A percentile compares a stretch with the other conserved stretches of the same genome.
Evolutionary conservation across 2,329 filamentous ascomycete genomes (phyloP).

Genomic region (Cordyceps cicadae): DNA sequence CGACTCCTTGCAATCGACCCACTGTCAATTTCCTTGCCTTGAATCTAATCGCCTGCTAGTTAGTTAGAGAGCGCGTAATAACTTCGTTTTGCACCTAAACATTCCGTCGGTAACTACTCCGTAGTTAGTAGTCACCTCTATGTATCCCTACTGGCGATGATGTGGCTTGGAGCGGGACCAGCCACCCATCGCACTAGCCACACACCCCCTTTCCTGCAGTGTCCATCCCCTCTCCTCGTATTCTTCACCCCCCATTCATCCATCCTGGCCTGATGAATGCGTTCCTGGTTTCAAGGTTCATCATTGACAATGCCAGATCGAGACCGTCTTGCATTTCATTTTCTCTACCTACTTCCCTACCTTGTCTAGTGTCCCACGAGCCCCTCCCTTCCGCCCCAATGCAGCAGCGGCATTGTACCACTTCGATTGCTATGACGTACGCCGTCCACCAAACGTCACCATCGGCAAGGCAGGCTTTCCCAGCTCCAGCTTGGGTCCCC

Average conservation of each 20-base stretch:
- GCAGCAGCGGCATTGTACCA: background rate
- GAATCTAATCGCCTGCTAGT: background rate
- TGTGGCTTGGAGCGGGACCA: background rate
- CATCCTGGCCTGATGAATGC: background rate
- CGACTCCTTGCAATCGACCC: background rate
- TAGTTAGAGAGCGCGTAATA: background rate
- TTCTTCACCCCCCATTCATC: background rate
- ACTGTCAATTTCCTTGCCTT: slow-evolving; percentile 8
- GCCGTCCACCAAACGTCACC: slow-evolving; percentile 12
- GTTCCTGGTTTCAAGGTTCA: slow-evolving; percentile 10
- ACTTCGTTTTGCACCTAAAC: background rate
- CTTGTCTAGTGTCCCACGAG: background rate
- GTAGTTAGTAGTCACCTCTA: too few species aligned
- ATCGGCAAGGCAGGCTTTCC: slow-evolving; percentile 9
- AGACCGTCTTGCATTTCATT: background rate
- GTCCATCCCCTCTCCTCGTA: background rate
- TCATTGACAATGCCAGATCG: slow-evolving; percentile 7
- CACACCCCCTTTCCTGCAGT: background rate
- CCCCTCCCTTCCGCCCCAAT: background rate
- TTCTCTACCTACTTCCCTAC: background rate
- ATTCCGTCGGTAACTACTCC: too few species aligned
- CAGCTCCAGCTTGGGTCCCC: background rate
- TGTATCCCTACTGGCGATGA: background rate
- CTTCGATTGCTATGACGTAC: slow-evolving; percentile 12
- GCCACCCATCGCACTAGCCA: background rate